Evolutionary conservation across 2,329 filamentous ascomycete species (phyloP), one percentile per base, ranked within the genome.

Genomic region (Cytospora paraplurivora): DNA sequence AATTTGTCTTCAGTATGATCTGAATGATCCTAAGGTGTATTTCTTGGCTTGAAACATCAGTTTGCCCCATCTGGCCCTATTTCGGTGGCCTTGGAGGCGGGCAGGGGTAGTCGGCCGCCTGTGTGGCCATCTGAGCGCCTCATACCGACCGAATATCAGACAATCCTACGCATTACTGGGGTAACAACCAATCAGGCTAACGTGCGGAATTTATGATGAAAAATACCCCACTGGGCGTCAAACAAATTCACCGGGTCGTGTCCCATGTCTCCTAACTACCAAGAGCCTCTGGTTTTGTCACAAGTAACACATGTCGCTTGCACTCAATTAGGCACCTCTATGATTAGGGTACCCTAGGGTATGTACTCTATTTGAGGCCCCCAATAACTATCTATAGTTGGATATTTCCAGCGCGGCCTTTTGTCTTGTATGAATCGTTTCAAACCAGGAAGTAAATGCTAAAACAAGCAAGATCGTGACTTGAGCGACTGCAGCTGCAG

Each of bases 341-440:
- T 44, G 15, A n/a, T 10, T 44, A n/a, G 27, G 27, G n/a, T n/a
- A n/a, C n/a, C n/a, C n/a, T n/a, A n/a, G n/a, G n/a, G n/a, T n/a
- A 27, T 27, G 2, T 2, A 27, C 27, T 27, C 27, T 27, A 4
- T 27, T 27, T 4, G 4, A 15, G 7, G 41, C 41, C 17, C 41
- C 41, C 17, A n/a, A n/a, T 19, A 10, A 1, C 41, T 47, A 21
- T 47, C 13, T 21, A 47, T 47, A 47, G 41, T 44, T n/a, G 1
- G 1, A 44, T 19, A 1, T 21, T 47, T 4, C 7, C 44, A 12
- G 5, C 10, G 7, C 11, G 59, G 38, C 41, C 59, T 33, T 11
- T 12, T 10, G 37, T 50, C 33, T 50, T 10, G 33, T 19, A 55
- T 55, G 19, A 27, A 11, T 32, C 7, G 59, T 61, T 61, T 61